Evolutionary conservation across 2,329 filamentous ascomycete species (phyloP), one percentile per base, ranked within the genome.

Genomic region (Trichoderma oligosporum): DNA sequence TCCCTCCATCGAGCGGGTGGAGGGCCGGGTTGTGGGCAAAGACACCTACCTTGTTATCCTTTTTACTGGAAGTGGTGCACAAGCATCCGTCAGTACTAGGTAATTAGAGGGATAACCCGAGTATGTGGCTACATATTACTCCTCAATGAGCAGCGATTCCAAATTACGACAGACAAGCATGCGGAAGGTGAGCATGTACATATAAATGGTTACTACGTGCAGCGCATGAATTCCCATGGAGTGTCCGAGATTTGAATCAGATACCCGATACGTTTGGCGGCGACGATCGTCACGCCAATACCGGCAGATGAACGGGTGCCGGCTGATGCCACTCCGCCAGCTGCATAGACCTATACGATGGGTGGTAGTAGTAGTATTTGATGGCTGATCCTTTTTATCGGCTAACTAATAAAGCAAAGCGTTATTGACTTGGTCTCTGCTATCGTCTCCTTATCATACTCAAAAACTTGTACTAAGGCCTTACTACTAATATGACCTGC

Each of bases 231-330:
- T 5, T 31, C 11, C 27, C 11, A 12, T 16, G 25, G 25, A 18
- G 22, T 31, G 33, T 22, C 27, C 36, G 38, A 57, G 54, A 57
- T 57, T 57, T 24, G 38, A 29, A 44, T 24, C 54, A 57, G 54
- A 57, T 57, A 49, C 45, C 54, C 54, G 54, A 49, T 36, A 36
- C 33, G 27, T 42, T 39, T 57, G 46, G 54, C 36, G 54, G 46
- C 45, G 54, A 57, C 54, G 54, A 57, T 57, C 54, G 35, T 48
- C 45, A 35, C 54, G 45, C 44, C 36, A 42, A 24, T 42, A 44
- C 54, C 54, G 54, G 54, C 54, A 57, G 54, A 57, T 57, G 27
- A 39, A 31, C 45, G 38, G 46, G 44, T 49, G 54, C 54, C 54
- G 54, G 54, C 36, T 44, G 36, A 56, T 56, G 44, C 35, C 44